Percentiles rank a stretch among this genome's conserved stretches.
These are phyloP conservation scores for Pyricularia sp. DNA, from an alignment of 2,329 filamentous ascomycete genomes.

Conservation along the genomic window DNA sequence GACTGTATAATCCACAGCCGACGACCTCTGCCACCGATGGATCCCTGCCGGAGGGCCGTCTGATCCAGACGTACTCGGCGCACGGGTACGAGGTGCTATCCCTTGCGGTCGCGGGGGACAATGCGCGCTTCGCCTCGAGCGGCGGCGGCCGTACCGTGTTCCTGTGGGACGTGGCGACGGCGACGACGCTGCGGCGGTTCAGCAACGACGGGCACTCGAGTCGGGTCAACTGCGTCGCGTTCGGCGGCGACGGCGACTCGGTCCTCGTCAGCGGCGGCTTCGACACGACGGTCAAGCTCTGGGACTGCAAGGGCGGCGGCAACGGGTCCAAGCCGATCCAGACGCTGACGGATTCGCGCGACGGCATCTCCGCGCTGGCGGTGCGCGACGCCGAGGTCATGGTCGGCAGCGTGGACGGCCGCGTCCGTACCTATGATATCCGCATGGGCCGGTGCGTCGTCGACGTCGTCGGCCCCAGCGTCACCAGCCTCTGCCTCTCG, in stretches of 20 bases:
- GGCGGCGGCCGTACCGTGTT: constrained; percentile 90
- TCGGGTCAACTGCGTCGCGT: constrained; percentile 69
- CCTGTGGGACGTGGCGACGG: constrained; percentile 85
- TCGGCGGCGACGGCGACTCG: constrained; percentile 66
- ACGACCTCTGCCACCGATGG: constrained; percentile 19
- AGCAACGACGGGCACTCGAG: constrained; percentile 56
- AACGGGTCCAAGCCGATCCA: constrained; percentile 53
- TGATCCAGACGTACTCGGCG: constrained; percentile 81
- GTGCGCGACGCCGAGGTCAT: constrained; percentile 50
- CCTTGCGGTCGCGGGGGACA: constrained; percentile 64
- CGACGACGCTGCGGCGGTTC: constrained; percentile 68
- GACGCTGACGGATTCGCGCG: constrained; percentile 62
- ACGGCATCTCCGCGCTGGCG: constrained; percentile 49
- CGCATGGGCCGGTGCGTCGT: constrained; percentile 61
- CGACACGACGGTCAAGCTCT: constrained; percentile 67
- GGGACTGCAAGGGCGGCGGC: constrained; percentile 52
- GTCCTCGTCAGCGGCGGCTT: constrained; percentile 66
- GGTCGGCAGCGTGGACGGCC: constrained; percentile 74
- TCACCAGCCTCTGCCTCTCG: constrained; percentile 68
- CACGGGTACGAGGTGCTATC: constrained; percentile 91
- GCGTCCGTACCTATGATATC: constrained; percentile 74
- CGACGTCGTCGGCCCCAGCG: constrained; percentile 59
- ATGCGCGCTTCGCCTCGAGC: constrained; percentile 75
- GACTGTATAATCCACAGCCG: constrained; percentile 72
- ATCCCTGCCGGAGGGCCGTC: constrained; percentile 37